phyloP scores from a whole-genome alignment of 805 yeast species.

The Wickerhamiella nectarea region DNA sequence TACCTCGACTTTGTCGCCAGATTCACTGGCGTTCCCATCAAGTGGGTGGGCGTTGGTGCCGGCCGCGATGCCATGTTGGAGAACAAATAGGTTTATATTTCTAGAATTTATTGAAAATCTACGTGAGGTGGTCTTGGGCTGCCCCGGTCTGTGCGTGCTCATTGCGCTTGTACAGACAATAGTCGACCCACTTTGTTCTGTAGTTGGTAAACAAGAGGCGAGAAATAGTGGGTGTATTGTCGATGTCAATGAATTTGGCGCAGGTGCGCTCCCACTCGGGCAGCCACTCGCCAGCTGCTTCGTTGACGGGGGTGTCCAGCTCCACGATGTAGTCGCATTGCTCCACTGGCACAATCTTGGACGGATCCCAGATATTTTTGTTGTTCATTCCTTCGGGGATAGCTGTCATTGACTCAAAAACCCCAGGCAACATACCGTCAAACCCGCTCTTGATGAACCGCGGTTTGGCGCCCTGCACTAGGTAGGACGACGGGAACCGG shows the following conservation, averaged over 20 bases:
- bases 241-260: slow-evolving; percentile 18
- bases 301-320: slow-evolving; percentile 36
- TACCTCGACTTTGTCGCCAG: slow-evolving; percentile 80
- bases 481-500: slow-evolving; percentile 78
- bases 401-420: slow-evolving; percentile 38
- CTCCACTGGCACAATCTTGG: slow-evolving; percentile 36
- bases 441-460: slow-evolving; percentile 65
- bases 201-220: slow-evolving; percentile 18
- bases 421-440: slow-evolving; percentile 80
- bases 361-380: slow-evolving; percentile 48
- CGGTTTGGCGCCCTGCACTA: slow-evolving; percentile 45
- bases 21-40: slow-evolving; percentile 67
- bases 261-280: slow-evolving; percentile 20
- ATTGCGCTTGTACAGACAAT: slow-evolving; percentile 20
- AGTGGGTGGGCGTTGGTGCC: slow-evolving; percentile 98
- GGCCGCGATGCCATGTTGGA: slow-evolving; percentile 81
- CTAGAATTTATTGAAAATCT: too few species aligned
- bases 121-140: too few species aligned
- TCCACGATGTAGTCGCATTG: slow-evolving; percentile 65
- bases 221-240: slow-evolving; percentile 19
- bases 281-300: slow-evolving; percentile 32
- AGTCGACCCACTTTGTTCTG: slow-evolving; percentile 18
- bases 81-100: background rate
- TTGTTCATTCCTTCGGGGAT: slow-evolving; percentile 64
- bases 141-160: too few species aligned